Evolutionary conservation across 2,329 filamentous ascomycete species (phyloP).

Genomic region (Aspergillus niger): DNA sequence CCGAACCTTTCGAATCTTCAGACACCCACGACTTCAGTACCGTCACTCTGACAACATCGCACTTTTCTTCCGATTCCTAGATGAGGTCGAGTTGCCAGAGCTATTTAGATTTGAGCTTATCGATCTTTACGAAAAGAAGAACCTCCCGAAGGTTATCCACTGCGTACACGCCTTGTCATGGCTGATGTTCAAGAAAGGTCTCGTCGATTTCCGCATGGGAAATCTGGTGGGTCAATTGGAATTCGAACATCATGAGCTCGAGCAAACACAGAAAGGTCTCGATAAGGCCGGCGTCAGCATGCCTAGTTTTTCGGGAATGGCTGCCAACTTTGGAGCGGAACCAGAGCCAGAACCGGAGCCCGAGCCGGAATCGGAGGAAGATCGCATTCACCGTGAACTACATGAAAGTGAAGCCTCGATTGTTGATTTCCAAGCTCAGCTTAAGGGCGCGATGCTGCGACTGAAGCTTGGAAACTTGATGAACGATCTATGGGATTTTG

Average conservation of each 20-base stretch:
- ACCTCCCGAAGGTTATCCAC: conserved; percentile 98
- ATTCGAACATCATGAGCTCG: conserved; percentile 96
- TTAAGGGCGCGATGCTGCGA: conserved; percentile 76
- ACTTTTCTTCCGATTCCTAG: conserved; percentile 90
- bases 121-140: conserved; percentile 98
- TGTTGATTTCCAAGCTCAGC: conserved; percentile 80
- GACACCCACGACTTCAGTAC: conserved; percentile 80
- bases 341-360: conserved; percentile 73
- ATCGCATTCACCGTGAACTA: conserved; percentile 79
- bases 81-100: conserved; percentile 88
- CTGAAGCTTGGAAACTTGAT: conserved; percentile 78
- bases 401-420: conserved; percentile 72
- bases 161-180: conserved; percentile 97
- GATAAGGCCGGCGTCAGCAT: conserved; percentile 94
- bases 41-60: conserved; percentile 98
- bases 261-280: conserved; percentile 94
- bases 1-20: conserved; percentile 78
- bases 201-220: conserved; percentile 92
- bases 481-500: conserved; percentile 86
- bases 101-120: conserved; percentile 96
- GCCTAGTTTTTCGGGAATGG: conserved; percentile 98
- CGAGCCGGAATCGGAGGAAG: conserved; percentile 82
- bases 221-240: conserved; percentile 95
- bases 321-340: conserved; percentile 89
- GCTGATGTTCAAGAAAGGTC: conserved; percentile 92